Evolutionary conservation across 805 yeast genomes (phyloP).

Genomic region (Teunomyces tritomae): DNA sequence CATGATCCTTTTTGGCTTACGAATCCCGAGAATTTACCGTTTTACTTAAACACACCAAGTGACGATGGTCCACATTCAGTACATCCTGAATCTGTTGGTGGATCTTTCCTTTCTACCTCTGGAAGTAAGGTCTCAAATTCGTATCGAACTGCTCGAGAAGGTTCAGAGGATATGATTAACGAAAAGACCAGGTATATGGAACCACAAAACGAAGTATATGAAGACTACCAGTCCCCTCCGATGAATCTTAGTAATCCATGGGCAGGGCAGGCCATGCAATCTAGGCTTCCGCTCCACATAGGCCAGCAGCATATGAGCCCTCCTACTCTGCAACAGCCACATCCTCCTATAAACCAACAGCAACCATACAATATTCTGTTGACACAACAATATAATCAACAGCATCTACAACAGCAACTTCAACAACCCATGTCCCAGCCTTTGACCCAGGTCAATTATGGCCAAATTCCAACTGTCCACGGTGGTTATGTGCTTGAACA

Average conservation of each 20-base stretch:
- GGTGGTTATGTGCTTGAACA: neutral
- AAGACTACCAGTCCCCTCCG: neutral
- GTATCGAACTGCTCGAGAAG: neutral
- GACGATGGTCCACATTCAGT: conserved; percentile 17
- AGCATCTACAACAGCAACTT: neutral
- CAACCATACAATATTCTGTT: neutral
- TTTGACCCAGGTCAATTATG: neutral
- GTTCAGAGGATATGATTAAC: neutral
- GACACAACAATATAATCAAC: neutral
- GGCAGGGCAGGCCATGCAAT: neutral
- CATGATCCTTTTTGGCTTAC: conserved; percentile 54
- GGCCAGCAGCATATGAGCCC: neutral
- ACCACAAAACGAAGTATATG: neutral
- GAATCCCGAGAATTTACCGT: conserved; percentile 46
- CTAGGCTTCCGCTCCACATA: neutral
- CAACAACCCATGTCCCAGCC: neutral
- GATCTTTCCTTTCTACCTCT: neutral
- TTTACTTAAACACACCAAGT: conserved; percentile 24
- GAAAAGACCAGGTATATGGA: neutral
- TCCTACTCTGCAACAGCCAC: neutral
- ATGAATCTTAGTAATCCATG: conserved; percentile 2
- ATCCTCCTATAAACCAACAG: neutral
- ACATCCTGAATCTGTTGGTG: neutral
- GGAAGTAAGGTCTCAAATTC: neutral
- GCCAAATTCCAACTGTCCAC: neutral